A percentile compares a stretch with the other conserved stretches of the same genome.
These are phyloP conservation scores for Epichloe bromicola DNA, from an alignment of 2,329 filamentous ascomycete species.

Conservation along the genomic window DNA sequence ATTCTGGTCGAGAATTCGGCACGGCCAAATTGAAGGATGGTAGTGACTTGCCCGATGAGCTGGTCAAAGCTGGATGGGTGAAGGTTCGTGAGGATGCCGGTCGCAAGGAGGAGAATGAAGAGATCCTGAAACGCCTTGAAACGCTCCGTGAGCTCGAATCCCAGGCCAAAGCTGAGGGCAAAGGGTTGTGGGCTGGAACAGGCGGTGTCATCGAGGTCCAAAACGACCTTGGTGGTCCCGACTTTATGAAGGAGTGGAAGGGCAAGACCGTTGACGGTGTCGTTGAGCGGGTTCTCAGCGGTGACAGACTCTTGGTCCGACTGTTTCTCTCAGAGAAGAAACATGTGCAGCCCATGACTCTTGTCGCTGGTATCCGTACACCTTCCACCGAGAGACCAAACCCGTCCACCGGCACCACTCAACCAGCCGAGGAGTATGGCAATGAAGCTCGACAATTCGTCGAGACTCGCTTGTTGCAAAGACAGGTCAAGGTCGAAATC, in stretches of 20 bases:
- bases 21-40: conserved; percentile 65
- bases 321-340: conserved; percentile 69
- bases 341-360: conserved; percentile 78
- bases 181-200: conserved; percentile 65
- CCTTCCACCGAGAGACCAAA: conserved; percentile 81
- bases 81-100: conserved; percentile 92
- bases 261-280: conserved; percentile 73
- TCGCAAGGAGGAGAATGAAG: conserved; percentile 75
- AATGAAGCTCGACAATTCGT: conserved; percentile 83
- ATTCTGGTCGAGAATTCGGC: conserved; percentile 78
- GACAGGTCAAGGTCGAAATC: conserved; percentile 69
- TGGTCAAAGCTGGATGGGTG: conserved; percentile 79
- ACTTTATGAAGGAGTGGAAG: conserved; percentile 75
- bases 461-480: conserved; percentile 73
- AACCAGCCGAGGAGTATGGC: conserved; percentile 78
- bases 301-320: conserved; percentile 78
- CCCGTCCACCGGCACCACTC: conserved; percentile 62
- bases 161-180: conserved; percentile 63
- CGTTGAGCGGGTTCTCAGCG: conserved; percentile 81
- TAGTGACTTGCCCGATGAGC: conserved; percentile 63
- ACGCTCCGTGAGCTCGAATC: conserved; percentile 65
- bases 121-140: conserved; percentile 58
- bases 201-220: conserved; percentile 60
- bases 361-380: conserved; percentile 78
- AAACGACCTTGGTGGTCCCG: conserved; percentile 67